A percentile compares a stretch with the other conserved stretches of the same genome.
Evolutionary conservation across 2,329 filamentous ascomycete species (phyloP).

Genomic region (Botrytis porri): DNA sequence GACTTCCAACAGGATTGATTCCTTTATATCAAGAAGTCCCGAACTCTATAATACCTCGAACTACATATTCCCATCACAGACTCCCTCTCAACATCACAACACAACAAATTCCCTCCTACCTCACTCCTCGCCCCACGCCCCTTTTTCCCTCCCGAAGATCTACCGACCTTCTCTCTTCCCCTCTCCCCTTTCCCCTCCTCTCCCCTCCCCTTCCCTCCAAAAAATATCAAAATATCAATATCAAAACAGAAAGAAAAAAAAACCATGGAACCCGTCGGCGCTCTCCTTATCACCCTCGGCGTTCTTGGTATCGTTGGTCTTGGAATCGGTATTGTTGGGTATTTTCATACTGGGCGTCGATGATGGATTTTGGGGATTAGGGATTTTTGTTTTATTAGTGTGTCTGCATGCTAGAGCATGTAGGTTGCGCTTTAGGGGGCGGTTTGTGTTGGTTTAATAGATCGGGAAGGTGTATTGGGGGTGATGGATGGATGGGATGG

Average conservation of each 20-base stretch:
- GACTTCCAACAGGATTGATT: too few relatives aligned
- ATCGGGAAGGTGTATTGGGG: too few relatives aligned
- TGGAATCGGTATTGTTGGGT: neutral
- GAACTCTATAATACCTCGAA: too few relatives aligned
- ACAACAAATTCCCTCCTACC: too few relatives aligned
- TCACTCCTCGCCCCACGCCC: neutral
- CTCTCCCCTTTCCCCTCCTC: fast-evolving
- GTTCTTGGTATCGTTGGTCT: neutral
- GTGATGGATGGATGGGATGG: too few relatives aligned
- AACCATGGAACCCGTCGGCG: neutral
- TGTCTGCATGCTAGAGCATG: too few relatives aligned
- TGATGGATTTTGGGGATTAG: neutral
- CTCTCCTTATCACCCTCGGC: neutral
- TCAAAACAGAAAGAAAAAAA: too few relatives aligned
- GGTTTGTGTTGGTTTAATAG: too few relatives aligned
- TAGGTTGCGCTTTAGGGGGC: neutral
- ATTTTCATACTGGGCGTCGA: neutral
- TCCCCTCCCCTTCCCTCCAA: too few relatives aligned
- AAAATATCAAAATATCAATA: too few relatives aligned
- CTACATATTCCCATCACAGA: neutral
- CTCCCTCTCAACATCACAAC: neutral
- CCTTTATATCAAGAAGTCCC: too few relatives aligned
- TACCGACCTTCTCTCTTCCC: neutral
- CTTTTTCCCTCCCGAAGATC: neutral
- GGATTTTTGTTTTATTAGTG: neutral